Percentiles rank a stretch among this genome's conserved stretches.
Conservation (phyloP, 108 stramenopile genomes). For the Cyclotella atomus region DNA sequence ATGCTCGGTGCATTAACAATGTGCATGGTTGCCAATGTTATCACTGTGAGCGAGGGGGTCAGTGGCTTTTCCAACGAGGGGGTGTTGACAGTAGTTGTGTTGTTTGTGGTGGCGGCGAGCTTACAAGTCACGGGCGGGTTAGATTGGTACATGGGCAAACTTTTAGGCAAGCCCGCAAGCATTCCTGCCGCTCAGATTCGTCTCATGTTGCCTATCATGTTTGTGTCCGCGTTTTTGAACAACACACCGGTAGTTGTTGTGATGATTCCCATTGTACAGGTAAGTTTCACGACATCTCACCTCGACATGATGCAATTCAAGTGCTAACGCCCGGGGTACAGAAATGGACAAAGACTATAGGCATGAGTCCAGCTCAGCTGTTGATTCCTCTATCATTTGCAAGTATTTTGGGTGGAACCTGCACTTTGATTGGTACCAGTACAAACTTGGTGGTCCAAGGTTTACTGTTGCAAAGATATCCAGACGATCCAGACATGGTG, state of each 20-base stretch:
- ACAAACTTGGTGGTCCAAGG: slow-evolving; percentile 89
- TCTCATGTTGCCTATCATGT: slow-evolving; percentile 67
- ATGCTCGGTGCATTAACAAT: slow-evolving; percentile 73
- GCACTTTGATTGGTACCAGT: slow-evolving; percentile 89
- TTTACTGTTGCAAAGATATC: slow-evolving; percentile 58
- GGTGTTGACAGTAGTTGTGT: slow-evolving; percentile 75
- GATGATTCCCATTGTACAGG: slow-evolving; percentile 91
- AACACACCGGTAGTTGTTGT: slow-evolving; percentile 91
- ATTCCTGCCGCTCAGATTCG: slow-evolving; percentile 73
- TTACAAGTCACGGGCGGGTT: slow-evolving; percentile 83
- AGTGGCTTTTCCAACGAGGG: slow-evolving; percentile 87
- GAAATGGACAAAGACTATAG: slow-evolving; percentile 74
- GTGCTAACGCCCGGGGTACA: too few species aligned
- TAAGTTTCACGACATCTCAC: too few species aligned
- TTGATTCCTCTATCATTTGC: slow-evolving; percentile 85
- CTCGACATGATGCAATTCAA: too few species aligned
- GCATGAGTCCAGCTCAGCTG: slow-evolving; percentile 67
- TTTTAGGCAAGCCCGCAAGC: slow-evolving; percentile 71
- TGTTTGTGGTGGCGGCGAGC: slow-evolving; percentile 87
- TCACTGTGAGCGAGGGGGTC: slow-evolving; percentile 69
- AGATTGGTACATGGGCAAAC: slow-evolving; percentile 88
- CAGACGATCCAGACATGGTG: slow-evolving; percentile 23
- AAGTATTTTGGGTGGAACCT: slow-evolving; percentile 88
- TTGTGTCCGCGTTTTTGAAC: slow-evolving; percentile 85
- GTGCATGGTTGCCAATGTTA: slow-evolving; percentile 76